Evolutionary conservation across 805 yeast species (phyloP), one percentile per base, ranked within the genome.

Genomic region (Nakazawaea populi): DNA sequence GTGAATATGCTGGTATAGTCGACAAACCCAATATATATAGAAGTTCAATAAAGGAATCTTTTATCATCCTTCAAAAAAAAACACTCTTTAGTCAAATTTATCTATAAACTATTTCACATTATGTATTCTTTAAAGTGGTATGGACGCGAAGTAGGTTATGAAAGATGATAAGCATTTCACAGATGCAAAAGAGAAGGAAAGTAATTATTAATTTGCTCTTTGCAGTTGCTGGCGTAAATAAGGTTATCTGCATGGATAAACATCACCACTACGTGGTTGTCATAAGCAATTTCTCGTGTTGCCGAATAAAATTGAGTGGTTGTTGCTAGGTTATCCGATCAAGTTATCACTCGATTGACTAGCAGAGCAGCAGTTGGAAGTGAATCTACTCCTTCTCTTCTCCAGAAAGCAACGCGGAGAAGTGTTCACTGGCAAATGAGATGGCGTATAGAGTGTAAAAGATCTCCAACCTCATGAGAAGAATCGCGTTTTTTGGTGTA

Each of bases 1-100:
- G 52, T 37, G 42, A 41, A 29, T 42, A 47, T 41, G 50, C 6
- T 28, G 27, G 27, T 37, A 14, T 43, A 24, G 52, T 49, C 51
- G 51, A 48, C 34, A 18, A 37, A 45, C 24, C 24, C 32, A 44
- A 34, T 11, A 28, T 37, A 45, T 36, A 35, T 35, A 35, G 30
- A 10, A 12, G 8, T 32, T 24, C 7, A 44, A 10, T 11, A 34
- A 44, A 12, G 34, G 47, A n/a, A 44, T 39, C 34, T 29, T 5
- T 32, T 32, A 32, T 32, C 11, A 9, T 32, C 35, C 11, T 2
- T 32, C 35, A 32, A 32, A 9, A 18, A 18, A 18, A 18, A 18
- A 18, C 2, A 18, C 24, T 18, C 3, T 18, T 2, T 18, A 18
- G 24, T 18, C 24, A 18, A 18, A 18, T 2, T 3, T 18, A 18